Evolutionary conservation across 129 eudicot genomes (phyloP), one percentile per base, ranked within the genome.

Genomic region (Lactuca saligna): DNA sequence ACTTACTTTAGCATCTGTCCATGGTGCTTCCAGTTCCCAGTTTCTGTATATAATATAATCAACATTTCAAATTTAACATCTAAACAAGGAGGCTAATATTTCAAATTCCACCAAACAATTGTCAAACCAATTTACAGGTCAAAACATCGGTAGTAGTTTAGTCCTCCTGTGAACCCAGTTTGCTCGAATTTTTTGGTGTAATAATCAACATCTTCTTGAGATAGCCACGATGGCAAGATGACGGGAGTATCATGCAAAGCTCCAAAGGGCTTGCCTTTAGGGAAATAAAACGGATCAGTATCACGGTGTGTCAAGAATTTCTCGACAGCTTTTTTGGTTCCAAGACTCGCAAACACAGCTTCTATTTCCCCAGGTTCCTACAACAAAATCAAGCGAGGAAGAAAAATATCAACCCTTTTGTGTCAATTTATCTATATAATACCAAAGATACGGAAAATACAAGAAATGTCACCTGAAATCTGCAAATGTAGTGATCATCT

Each of bases 101-200:
- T 58, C 9, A 29, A 15, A 50, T 7, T 53, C 29, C 1, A 25
- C 11, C 14, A 7, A 6, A 44, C 29, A 65, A 65, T 17, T n/a
- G 58, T 25, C 20, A 15, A 31, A 37, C 14, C 46, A 55, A 83
- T 84, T 82, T 74, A 86, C 96, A 82, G 41, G 54, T 75, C 81
- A 13, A 84, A 61, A 13, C 88, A 88, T 14, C 88, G 85, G 77
- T 87, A 90, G 81, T 90, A 90, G 58, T 90, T 90, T 31, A 87
- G 3, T 49, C 73, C 91, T 17, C 97, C 97, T 2, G 87, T 82
- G 79, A 86, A 90, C 57, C 97, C 97, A 10, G 84, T 79, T 68
- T 80, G 62, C 15, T 25, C 29, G 29, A 25, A 25, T 25, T 25
- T 25, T 25, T 25, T 25, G 29, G 29, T 25, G 29, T 25, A 25